Conservation (phyloP, 148 eudicot genomes). For the Chenopodium quinoa region DNA sequence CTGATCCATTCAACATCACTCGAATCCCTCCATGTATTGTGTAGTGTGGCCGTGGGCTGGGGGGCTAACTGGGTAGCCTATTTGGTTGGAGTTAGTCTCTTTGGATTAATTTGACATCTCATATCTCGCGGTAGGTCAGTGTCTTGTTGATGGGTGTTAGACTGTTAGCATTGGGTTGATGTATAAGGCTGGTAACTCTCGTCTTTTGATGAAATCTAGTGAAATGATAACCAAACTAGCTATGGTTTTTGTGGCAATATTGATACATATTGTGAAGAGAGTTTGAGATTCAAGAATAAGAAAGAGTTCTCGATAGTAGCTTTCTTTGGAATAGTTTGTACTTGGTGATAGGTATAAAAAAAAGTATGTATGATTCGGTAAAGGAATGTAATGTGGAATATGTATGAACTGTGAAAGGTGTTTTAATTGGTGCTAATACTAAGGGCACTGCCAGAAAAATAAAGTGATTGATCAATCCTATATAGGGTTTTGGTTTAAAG, state of each 20-base stretch:
- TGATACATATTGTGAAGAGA: neutral
- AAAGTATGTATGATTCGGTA: neutral
- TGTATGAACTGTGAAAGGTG: neutral
- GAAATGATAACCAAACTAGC: neutral
- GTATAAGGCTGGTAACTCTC: neutral
- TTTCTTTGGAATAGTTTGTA: neutral
- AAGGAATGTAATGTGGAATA: neutral
- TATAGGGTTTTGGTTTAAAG: neutral
- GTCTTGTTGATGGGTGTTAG: neutral
- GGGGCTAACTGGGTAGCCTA: neutral
- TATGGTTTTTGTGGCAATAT: neutral
- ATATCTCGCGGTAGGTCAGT: neutral
- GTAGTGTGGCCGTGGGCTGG: neutral
- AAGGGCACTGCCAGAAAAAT: neutral
- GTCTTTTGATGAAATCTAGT: neutral
- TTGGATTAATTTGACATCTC: neutral
- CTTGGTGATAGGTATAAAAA: neutral
- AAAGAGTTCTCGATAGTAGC: neutral
- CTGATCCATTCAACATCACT: neutral
- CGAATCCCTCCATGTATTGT: neutral
- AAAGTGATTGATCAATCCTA: neutral
- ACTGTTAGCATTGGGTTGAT: neutral
- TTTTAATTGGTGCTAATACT: neutral
- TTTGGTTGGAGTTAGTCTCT: neutral
- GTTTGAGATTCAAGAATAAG: neutral